phyloP scores from a whole-genome alignment of 2,329 filamentous ascomycete genomes.

The Penicillium sp. region DNA sequence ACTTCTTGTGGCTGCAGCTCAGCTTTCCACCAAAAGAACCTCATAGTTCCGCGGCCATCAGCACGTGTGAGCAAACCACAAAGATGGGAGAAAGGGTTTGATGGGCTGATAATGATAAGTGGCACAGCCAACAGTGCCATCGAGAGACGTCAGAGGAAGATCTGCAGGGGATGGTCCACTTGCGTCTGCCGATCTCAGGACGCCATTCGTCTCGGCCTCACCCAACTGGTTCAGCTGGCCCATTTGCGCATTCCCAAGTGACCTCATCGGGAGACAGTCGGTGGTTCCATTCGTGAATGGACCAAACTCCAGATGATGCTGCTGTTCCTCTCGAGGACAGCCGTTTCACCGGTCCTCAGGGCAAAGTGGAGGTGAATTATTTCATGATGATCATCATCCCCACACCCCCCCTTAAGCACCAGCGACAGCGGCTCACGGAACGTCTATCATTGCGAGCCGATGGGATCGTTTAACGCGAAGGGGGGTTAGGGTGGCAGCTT shows the following conservation, averaged over 20 bases:
- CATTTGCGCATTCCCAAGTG: constrained; percentile 29
- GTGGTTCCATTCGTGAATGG: constrained; percentile 14
- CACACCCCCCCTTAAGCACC: neutral
- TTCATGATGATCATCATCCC: constrained; percentile 21
- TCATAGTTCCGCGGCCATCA: constrained; percentile 9
- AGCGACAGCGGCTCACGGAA: neutral
- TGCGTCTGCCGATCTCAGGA: constrained; percentile 22
- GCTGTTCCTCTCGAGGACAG: neutral
- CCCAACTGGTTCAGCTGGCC: constrained; percentile 4
- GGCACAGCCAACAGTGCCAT: neutral
- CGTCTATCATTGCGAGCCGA: neutral
- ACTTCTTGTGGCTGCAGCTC: neutral
- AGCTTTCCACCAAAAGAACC: constrained; percentile 7
- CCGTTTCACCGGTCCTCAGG: constrained; percentile 18
- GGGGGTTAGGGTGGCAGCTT: constrained; percentile 13
- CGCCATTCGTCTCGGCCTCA: constrained; percentile 9
- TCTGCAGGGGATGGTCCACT: constrained; percentile 29
- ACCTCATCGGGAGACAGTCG: constrained; percentile 25
- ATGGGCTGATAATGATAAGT: constrained; percentile 13
- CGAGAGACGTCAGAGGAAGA: constrained; percentile 26
- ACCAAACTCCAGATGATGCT: constrained; percentile 14
- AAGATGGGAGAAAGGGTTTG: neutral
- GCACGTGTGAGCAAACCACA: constrained; percentile 6
- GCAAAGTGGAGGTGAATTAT: constrained; percentile 22
- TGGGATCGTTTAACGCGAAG: neutral